Percentiles rank a stretch among this genome's conserved stretches.
Evolutionary conservation across 1,284 basidiomycete genomes (phyloP).

Genomic region (Anthracocystis panici-leucophaei): DNA sequence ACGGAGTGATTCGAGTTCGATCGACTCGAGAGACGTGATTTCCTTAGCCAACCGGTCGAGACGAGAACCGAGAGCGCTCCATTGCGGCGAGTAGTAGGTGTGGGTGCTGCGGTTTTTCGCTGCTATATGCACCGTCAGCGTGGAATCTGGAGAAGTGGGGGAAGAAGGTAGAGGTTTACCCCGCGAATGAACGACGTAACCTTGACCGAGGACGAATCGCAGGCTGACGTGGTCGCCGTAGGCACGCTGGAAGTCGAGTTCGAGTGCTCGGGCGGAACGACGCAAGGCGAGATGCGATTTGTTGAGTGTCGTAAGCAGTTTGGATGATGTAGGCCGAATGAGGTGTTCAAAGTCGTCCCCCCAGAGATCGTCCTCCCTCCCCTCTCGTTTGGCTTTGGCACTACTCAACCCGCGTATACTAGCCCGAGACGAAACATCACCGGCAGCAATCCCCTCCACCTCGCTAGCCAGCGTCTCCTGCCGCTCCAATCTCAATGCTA

Average conservation of each 20-base stretch:
- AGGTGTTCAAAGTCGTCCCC: slow-evolving; percentile 66
- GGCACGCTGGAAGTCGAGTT: slow-evolving; percentile 36
- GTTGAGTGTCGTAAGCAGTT: slow-evolving; percentile 38
- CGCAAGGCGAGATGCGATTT: slow-evolving; percentile 48
- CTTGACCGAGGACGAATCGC: slow-evolving; percentile 61
- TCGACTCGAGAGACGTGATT: slow-evolving; percentile 42
- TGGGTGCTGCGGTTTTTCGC: slow-evolving; percentile 58
- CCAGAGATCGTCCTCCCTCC: slow-evolving; percentile 33
- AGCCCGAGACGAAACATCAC: neutral
- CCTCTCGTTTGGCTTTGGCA: neutral
- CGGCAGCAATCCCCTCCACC: slow-evolving; percentile 30
- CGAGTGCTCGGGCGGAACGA: slow-evolving; percentile 37
- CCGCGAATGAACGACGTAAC: slow-evolving; percentile 64
- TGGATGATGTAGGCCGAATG: slow-evolving; percentile 60
- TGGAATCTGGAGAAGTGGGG: neutral
- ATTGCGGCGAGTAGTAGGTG: slow-evolving; percentile 58
- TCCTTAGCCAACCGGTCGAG: slow-evolving; percentile 46
- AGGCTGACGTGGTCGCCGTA: slow-evolving; percentile 51
- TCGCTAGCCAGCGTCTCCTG: slow-evolving; percentile 53
- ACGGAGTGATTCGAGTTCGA: slow-evolving; percentile 58
- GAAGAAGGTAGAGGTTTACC: slow-evolving; percentile 24
- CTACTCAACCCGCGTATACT: slow-evolving; percentile 9
- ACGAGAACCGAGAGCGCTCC: slow-evolving; percentile 53
- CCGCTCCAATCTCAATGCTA: slow-evolving; percentile 54
- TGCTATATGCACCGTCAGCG: slow-evolving; percentile 44